These are phyloP conservation scores for Penicillium angulare DNA, from an alignment of 495 filamentous ascomycete genomes.

Conservation along the genomic window DNA sequence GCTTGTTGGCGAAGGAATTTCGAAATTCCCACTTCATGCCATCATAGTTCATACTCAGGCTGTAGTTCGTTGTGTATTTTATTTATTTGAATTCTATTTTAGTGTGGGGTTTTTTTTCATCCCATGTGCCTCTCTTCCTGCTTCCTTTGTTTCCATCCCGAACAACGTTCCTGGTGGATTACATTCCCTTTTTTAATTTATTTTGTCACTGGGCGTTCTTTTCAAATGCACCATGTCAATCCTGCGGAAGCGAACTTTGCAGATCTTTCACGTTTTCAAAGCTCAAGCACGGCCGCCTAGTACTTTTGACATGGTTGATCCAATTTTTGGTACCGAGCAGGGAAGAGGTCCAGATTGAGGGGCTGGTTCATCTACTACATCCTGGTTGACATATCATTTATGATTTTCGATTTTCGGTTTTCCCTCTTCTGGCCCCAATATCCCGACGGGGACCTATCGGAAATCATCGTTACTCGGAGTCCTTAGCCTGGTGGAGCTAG, in stretches of 20 bases:
- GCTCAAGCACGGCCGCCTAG: conserved; percentile 2
- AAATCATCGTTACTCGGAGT: conserved; percentile 9
- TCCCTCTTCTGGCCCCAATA: neutral
- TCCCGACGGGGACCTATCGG: conserved; percentile 21
- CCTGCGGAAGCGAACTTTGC: conserved; percentile 1
- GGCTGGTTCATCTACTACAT: neutral
- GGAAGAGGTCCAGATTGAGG: conserved; percentile 4
- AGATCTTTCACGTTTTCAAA: conserved; percentile 10
- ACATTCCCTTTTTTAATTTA: neutral
- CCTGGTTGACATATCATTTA: conserved; percentile 14
- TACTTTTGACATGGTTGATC: conserved; percentile 21
- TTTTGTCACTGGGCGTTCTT: neutral
- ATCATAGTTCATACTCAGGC: neutral
- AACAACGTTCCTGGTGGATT: neutral
- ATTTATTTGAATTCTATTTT: conserved; percentile 3
- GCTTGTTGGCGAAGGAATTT: conserved; percentile 15
- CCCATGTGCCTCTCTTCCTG: neutral
- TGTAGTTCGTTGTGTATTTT: conserved; percentile 4
- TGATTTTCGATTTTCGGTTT: conserved; percentile 11
- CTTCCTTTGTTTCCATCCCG: neutral
- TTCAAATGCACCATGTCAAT: neutral
- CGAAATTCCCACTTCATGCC: neutral
- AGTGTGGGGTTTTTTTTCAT: neutral
- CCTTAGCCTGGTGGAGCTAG: neutral
- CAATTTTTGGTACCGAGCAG: conserved; percentile 25